Percentiles rank a stretch among this genome's conserved stretches.
Conservation (phyloP, 108 stramenopile genomes). For the Seminavis robusta region DNA sequence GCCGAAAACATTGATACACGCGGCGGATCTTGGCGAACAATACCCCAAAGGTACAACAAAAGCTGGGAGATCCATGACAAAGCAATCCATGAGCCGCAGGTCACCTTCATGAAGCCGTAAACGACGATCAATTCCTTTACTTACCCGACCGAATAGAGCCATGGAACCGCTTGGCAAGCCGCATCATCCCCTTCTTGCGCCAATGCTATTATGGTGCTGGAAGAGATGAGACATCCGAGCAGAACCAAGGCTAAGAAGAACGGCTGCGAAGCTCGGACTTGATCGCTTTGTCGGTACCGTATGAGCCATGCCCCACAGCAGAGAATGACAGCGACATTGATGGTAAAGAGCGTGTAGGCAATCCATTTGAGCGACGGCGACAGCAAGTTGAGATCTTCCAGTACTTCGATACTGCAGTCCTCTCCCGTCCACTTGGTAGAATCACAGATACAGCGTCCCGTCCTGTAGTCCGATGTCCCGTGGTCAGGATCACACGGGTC, state of each 20-base stretch:
- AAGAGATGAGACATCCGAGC: constrained; percentile 4
- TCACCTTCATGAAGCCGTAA: too few species aligned
- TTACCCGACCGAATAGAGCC: constrained; percentile 28
- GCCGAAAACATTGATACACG: too few species aligned
- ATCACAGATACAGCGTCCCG: not conserved
- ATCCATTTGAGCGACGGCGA: not conserved
- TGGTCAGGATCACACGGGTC: constrained; percentile 11
- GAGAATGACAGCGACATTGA: not conserved
- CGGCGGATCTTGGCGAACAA: too few species aligned
- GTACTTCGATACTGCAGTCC: constrained; percentile 10
- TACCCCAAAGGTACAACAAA: too few species aligned
- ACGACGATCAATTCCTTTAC: too few species aligned
- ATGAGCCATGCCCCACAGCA: constrained; percentile 1
- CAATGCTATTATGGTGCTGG: constrained; percentile 10
- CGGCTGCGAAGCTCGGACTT: too few species aligned
- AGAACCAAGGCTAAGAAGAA: constrained; percentile 4
- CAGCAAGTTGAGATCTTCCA: not conserved
- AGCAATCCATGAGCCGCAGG: too few species aligned
- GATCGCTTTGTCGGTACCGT: not conserved
- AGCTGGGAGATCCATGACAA: too few species aligned
- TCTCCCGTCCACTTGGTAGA: constrained; percentile 12
- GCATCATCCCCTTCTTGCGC: not conserved
- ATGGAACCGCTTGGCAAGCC: constrained; percentile 26
- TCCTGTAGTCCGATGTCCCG: not conserved
- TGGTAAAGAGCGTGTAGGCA: constrained; percentile 2